Conservation (phyloP, 768 basidiomycete genomes). For the Tricholoma hemisulphureum region DNA sequence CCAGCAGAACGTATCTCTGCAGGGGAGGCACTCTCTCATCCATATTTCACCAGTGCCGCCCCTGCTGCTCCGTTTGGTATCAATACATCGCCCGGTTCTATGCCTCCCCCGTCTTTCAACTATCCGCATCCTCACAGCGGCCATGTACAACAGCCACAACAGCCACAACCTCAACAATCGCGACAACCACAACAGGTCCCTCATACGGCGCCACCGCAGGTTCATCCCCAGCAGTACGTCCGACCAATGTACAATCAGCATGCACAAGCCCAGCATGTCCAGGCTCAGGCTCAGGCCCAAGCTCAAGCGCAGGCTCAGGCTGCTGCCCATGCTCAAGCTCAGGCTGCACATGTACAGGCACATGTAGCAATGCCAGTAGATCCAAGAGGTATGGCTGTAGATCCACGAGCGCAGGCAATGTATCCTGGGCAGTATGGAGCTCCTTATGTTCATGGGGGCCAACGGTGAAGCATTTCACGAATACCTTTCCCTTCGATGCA, state of each 20-base stretch:
- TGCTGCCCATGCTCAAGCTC: constrained; percentile 10
- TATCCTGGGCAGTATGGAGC: constrained; percentile 27
- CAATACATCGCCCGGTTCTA: constrained; percentile 49
- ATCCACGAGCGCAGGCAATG: constrained; percentile 3
- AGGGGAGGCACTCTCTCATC: constrained; percentile 86
- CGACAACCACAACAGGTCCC: constrained; percentile 29
- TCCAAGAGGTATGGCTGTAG: neutral
- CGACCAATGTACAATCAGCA: constrained; percentile 27
- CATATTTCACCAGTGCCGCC: constrained; percentile 75
- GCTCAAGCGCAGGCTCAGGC: constrained; percentile 14
- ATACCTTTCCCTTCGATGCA: constrained; percentile 1
- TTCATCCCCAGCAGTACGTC: constrained; percentile 28
- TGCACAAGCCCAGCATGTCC: constrained; percentile 43
- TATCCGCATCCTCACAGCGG: constrained; percentile 64
- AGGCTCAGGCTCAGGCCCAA: constrained; percentile 38
- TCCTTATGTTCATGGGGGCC: constrained; percentile 23
- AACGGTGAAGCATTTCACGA: constrained; percentile 8
- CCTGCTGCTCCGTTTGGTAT: constrained; percentile 42
- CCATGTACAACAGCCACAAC: constrained; percentile 49
- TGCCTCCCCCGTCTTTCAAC: constrained; percentile 68
- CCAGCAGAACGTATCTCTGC: constrained; percentile 90
- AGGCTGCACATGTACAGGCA: constrained; percentile 14
- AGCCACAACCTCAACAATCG: constrained; percentile 27
- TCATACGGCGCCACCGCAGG: constrained; percentile 24
- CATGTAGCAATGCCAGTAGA: constrained; percentile 16